Conservation (phyloP, 768 basidiomycete species). For the Botryobasidium botryosum region DNA sequence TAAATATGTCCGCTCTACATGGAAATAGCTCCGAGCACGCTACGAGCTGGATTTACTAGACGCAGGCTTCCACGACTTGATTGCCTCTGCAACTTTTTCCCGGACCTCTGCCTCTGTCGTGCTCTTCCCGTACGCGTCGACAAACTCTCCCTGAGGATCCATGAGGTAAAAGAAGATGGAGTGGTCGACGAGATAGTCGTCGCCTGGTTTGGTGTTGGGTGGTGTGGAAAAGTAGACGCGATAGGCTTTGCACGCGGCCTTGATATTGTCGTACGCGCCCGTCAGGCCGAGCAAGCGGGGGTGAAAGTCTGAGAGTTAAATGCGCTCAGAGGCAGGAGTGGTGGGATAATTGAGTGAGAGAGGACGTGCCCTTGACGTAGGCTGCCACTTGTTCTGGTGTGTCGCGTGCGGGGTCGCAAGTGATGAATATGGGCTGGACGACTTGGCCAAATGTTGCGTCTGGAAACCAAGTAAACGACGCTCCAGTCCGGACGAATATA, state of each 20-base stretch:
- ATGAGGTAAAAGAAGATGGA: constrained; percentile 97
- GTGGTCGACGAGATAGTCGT: constrained; percentile 95
- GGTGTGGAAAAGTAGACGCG: constrained; percentile 98
- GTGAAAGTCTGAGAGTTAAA: constrained; percentile 60
- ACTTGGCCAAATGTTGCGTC: constrained; percentile 19
- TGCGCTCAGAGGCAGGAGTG: not conserved
- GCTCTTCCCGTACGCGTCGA: constrained; percentile 90
- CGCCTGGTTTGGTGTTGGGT: constrained; percentile 51
- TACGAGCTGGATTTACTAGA: not conserved
- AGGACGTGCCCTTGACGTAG: constrained; percentile 25
- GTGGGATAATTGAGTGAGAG: not conserved
- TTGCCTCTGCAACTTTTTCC: constrained; percentile 21
- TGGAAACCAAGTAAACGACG: not conserved
- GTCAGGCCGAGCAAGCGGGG: constrained; percentile 76
- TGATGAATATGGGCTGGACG: constrained; percentile 85
- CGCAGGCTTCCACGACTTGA: constrained; percentile 21
- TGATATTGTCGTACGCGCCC: constrained; percentile 70
- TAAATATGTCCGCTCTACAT: too few relatives aligned
- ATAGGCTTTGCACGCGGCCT: constrained; percentile 83
- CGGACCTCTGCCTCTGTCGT: constrained; percentile 48
- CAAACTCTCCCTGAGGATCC: constrained; percentile 87
- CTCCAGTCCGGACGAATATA: not conserved
- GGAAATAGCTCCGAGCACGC: too few relatives aligned
- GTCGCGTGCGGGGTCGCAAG: constrained; percentile 93
- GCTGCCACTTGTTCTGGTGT: constrained; percentile 27